Evolutionary conservation across 768 basidiomycete genomes (phyloP), one percentile per base, ranked within the genome.

Genomic region (Suillus decipiens): DNA sequence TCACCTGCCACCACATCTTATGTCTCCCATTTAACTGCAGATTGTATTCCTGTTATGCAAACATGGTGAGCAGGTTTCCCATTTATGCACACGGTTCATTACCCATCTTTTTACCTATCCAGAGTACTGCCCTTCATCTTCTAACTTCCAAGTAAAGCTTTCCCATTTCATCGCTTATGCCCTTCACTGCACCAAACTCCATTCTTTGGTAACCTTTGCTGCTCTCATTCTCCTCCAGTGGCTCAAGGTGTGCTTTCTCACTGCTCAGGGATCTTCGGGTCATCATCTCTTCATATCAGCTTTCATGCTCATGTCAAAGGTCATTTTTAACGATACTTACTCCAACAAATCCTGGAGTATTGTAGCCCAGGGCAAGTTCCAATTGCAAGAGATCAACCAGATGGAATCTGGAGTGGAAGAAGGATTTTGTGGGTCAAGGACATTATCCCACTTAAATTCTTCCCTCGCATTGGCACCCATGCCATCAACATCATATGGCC

Each of bases 301-400:
- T 0, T 88, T 90, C 70, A 90, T 90, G 89, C 86, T 89, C 68
- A 81, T 86, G 0, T 83, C 81, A 3, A 89, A 89, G 71, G 90
- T 95, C n/a, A 90, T 94, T 56, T 95, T 93, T 77, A 93, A 96
- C 79, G 93, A 95, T 69, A 95, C 93, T 0, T 96, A 95, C 73
- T 93, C 90, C 17, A 95, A 95, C 83, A 93, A 94, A 72, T 92
- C 90, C 0, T 96, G 94, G 94, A 85, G 86, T 6, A 90, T 95
- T 51, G 94, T 96, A 45, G 93, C 92, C 0, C 92, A 95, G 74
- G 88, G 86, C 34, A 89, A 93, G 86, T 96, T 95, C 69, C 82
- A 81, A 3, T 72, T 91, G 0, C 80, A 85, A 37, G 90, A 91
- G 79, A 87, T 91, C 70, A 91, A 91, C 74, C 89, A n/a, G n/a